Conservation (phyloP, 2,329 filamentous ascomycete species). For the Botryotinia convoluta region DNA sequence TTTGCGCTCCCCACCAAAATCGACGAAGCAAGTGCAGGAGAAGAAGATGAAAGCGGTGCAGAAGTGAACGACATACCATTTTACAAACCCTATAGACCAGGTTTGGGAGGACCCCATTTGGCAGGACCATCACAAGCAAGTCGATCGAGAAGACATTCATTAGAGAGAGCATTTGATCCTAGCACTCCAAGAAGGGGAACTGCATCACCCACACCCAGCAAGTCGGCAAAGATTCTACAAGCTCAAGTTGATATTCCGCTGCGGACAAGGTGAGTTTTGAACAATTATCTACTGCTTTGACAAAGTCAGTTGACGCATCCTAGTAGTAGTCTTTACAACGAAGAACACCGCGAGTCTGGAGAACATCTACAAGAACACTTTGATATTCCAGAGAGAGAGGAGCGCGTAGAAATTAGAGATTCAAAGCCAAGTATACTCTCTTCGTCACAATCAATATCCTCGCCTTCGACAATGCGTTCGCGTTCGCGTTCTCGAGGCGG, state of each 20-base stretch:
- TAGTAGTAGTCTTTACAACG: conserved; percentile 13
- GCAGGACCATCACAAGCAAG: conserved; percentile 2
- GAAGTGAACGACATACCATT: conserved; percentile 32
- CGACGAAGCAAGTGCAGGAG: conserved; percentile 6
- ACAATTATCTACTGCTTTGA: not conserved
- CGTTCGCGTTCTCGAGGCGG: conserved; percentile 27
- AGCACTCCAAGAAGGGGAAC: not conserved
- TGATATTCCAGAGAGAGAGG: conserved; percentile 1
- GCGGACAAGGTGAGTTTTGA: conserved; percentile 2
- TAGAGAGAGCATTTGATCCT: conserved; percentile 4
- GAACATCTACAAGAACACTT: not conserved
- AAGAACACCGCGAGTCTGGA: conserved; percentile 4
- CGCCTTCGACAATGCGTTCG: conserved; percentile 24
- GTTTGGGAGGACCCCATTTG: not conserved
- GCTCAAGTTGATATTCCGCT: conserved; percentile 10
- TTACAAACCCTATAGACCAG: conserved; percentile 19
- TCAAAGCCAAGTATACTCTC: conserved; percentile 10
- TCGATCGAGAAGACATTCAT: conserved; percentile 3
- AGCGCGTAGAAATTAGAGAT: conserved; percentile 11
- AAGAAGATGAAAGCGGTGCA: conserved; percentile 25
- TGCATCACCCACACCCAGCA: not conserved
- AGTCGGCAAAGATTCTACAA: conserved; percentile 1
- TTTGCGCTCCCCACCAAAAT: conserved; percentile 17
- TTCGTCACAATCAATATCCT: conserved; percentile 12
- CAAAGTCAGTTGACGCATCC: not conserved